Evolutionary conservation across 306 rosid species (phyloP).

Genomic region (Dryas alaskensis): DNA sequence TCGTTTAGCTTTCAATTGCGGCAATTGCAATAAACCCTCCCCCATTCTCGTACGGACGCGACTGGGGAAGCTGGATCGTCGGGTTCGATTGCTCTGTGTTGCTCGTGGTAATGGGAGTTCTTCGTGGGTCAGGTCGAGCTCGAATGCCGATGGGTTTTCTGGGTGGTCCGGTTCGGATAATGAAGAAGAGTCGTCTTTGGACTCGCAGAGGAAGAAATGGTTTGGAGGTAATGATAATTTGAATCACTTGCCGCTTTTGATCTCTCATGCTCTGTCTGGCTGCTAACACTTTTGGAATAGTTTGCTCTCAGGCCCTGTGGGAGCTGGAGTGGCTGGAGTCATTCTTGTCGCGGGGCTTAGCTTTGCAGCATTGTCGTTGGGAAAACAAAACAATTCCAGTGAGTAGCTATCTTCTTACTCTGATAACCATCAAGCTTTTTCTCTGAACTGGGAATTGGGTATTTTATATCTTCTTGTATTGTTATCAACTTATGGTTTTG

Average conservation of each 20-base stretch:
- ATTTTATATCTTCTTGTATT: not conserved
- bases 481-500: not conserved
- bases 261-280: not conserved
- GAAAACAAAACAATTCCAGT: conserved; percentile 54
- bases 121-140: conserved; percentile 40
- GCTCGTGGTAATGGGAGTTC: conserved; percentile 27
- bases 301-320: conserved; percentile 80
- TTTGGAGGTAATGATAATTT: conserved; percentile 55
- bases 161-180: conserved; percentile 72
- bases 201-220: conserved; percentile 42
- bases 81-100: conserved; percentile 41
- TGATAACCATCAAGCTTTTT: not conserved
- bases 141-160: conserved; percentile 50
- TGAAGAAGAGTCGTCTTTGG: conserved; percentile 27
- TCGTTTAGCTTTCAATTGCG: conserved; percentile 54
- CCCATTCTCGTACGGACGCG: conserved; percentile 33
- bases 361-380: conserved; percentile 60
- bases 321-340: conserved; percentile 82
- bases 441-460: not conserved
- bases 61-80: conserved; percentile 36
- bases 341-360: conserved; percentile 68
- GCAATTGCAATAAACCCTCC: conserved; percentile 42
- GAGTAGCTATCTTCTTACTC: conserved; percentile 33
- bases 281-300: conserved; percentile 54
- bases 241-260: not conserved